Evolutionary conservation across 2,329 filamentous ascomycete species (phyloP).

Genomic region (Hypoxylon sp.): DNA sequence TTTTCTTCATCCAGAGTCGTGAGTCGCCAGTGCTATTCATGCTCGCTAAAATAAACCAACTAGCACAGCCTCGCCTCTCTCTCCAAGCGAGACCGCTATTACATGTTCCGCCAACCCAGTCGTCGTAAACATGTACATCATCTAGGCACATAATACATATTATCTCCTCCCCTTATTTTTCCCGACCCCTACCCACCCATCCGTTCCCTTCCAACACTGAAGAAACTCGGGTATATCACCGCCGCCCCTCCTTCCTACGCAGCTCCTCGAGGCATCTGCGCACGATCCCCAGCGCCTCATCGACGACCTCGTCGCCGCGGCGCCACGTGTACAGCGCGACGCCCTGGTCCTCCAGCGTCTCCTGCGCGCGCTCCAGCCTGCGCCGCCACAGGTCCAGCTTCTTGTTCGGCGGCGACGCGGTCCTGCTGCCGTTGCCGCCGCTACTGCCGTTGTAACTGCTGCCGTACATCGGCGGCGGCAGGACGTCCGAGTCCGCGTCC

Average conservation of each 20-base stretch:
- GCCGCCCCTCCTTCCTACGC: conserved; percentile 27
- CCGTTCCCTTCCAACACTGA: not conserved
- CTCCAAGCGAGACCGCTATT: too few relatives aligned
- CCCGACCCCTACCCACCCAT: not conserved
- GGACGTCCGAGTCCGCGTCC: conserved; percentile 52
- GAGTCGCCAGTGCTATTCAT: not conserved
- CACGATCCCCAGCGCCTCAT: conserved; percentile 71
- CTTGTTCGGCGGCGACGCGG: conserved; percentile 59
- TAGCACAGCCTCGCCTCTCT: not conserved
- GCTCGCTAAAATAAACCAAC: not conserved
- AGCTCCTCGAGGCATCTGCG: conserved; percentile 60
- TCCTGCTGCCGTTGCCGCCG: conserved; percentile 36
- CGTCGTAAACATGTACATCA: too few relatives aligned
- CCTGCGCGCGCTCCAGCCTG: conserved; percentile 70
- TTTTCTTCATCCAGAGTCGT: too few relatives aligned
- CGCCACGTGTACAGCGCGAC: conserved; percentile 78
- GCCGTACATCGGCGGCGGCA: conserved; percentile 37
- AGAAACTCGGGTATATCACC: too few relatives aligned
- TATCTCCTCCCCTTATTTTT: not conserved
- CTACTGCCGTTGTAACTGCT: conserved; percentile 19
- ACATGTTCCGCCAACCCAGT: too few relatives aligned
- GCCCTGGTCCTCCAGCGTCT: conserved; percentile 66
- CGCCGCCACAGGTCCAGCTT: conserved; percentile 77
- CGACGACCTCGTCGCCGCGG: conserved; percentile 72
- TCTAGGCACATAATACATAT: not conserved